A percentile compares a stretch with the other conserved stretches of the same genome.
phyloP scores from a whole-genome alignment of 768 basidiomycete genomes.

The Kwoniella dendrophila region DNA sequence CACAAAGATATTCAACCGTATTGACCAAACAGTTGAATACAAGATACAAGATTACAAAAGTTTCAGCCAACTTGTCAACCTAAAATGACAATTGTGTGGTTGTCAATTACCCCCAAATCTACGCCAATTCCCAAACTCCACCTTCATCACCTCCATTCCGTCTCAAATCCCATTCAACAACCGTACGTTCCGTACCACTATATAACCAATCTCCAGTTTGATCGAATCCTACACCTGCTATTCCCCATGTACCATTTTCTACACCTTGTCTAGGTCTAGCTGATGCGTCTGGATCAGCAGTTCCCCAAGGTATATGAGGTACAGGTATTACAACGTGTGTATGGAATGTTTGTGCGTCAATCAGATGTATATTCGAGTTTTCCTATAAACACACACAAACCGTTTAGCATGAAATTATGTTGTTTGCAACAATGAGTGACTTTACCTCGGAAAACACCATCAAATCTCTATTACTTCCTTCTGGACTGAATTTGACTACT shows the following conservation, averaged over 20 bases:
- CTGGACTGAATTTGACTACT: conserved; percentile 79
- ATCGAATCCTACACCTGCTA: conserved; percentile 76
- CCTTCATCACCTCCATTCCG: conserved; percentile 31
- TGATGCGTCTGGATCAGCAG: conserved; percentile 10
- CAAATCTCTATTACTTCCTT: conserved; percentile 68
- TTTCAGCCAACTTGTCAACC: too few species aligned
- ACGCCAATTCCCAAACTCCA: conserved; percentile 38
- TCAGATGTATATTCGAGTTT: conserved; percentile 74
- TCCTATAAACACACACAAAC: conserved; percentile 61
- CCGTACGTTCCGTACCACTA: conserved; percentile 66
- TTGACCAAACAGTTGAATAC: too few species aligned
- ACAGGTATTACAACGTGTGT: conserved; percentile 51
- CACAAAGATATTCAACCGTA: too few species aligned
- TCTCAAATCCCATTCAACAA: conserved; percentile 76
- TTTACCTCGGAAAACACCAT: conserved; percentile 88
- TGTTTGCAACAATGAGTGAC: neutral
- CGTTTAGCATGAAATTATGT: neutral
- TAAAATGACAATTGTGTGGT: too few species aligned
- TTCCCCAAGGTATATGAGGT: conserved; percentile 28
- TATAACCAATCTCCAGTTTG: conserved; percentile 70
- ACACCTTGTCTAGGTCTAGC: conserved; percentile 28
- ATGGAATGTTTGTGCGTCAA: conserved; percentile 85
- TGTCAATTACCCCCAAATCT: neutral
- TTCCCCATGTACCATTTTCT: conserved; percentile 49
- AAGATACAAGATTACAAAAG: too few species aligned